Evolutionary conservation across 805 yeast species (phyloP), one percentile per base, ranked within the genome.

Genomic region (Wickerhamomyces chaumierensis): DNA sequence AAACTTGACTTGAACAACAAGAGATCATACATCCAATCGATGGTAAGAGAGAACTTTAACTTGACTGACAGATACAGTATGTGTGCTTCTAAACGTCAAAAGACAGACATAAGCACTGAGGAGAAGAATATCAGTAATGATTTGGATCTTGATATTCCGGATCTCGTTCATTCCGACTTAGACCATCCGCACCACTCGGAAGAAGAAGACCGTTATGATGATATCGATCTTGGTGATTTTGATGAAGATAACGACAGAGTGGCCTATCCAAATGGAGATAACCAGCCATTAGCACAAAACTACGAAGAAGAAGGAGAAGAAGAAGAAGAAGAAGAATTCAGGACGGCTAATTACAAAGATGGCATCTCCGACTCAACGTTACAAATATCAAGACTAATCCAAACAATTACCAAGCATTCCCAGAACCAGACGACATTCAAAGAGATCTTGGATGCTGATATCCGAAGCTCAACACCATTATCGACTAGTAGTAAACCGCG

Each of bases 311-410:
- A 44, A 44, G 46, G 36, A 21, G 46, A 44, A 6, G 49, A 49
- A 12, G 55, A 53, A 37, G 52, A 48, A 15, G 56, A 53, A 16
- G 55, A 49, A 11, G 41, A 43, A n/a, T 42, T 48, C 6, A 45
- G 38, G 23, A 41, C 34, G 14, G 40, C 46, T 12, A 39, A 34
- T n/a, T 38, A 43, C 33, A 52, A 39, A 20, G 63, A 46, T 15
- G 60, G 65, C 19, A 57, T 63, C 20, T 64, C 76, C 3, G 61
- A 65, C 42, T 60, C 77, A 5, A 78, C 86, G 0, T 54, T 62
- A 3, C 69, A 72, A 45, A 65, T 81, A 8, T 84, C 81, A 0
- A 54, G 53, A 11, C 62, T 65, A 5, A 56, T 78, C 18, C 60
- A 71, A 37, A 49, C 51, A 2, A 45, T 58, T 17, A 41, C 42